phyloP scores from a whole-genome alignment of 805 yeast genomes.

The Jamesozyma rosinii region DNA sequence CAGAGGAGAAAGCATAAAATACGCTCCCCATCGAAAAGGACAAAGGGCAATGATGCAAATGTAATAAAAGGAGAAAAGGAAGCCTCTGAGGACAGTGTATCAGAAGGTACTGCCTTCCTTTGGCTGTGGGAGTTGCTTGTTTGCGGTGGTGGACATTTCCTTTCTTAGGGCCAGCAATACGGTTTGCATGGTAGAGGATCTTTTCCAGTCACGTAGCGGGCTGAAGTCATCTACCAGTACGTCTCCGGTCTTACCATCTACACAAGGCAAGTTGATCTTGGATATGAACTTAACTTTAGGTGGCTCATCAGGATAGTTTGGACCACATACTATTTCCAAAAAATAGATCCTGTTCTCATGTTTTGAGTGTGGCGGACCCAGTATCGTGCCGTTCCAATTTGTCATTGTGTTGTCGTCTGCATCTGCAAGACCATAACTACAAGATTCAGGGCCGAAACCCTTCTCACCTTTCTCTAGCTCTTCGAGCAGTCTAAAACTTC shows the following conservation, averaged over 20 bases:
- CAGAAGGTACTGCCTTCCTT: conserved; percentile 70
- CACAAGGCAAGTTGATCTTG: conserved; percentile 85
- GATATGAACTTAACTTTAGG: conserved; percentile 76
- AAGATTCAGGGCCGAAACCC: conserved; percentile 93
- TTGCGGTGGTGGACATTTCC: conserved; percentile 75
- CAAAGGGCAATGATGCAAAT: neutral
- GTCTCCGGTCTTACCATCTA: conserved; percentile 52
- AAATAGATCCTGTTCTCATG: conserved; percentile 93
- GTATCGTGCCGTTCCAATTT: conserved; percentile 93
- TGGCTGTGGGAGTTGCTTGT: conserved; percentile 85
- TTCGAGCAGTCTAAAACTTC: conserved; percentile 89
- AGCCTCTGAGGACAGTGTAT: no score
- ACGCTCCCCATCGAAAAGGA: no score
- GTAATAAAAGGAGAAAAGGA: no score
- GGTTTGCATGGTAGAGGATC: conserved; percentile 90
- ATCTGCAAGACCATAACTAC: conserved; percentile 88
- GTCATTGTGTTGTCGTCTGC: conserved; percentile 90
- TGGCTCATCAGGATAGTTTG: conserved; percentile 78
- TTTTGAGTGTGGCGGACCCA: conserved; percentile 88
- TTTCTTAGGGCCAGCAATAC: conserved; percentile 79
- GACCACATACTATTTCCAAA: conserved; percentile 71
- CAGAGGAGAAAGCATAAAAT: no score
- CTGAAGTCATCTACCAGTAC: conserved; percentile 49
- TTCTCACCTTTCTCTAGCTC: conserved; percentile 97
- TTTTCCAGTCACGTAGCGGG: conserved; percentile 74